Percentiles rank a stretch among this genome's conserved stretches.
phyloP scores from a whole-genome alignment of 2,329 filamentous ascomycete species.

The Arthrinium phaeospermum region DNA sequence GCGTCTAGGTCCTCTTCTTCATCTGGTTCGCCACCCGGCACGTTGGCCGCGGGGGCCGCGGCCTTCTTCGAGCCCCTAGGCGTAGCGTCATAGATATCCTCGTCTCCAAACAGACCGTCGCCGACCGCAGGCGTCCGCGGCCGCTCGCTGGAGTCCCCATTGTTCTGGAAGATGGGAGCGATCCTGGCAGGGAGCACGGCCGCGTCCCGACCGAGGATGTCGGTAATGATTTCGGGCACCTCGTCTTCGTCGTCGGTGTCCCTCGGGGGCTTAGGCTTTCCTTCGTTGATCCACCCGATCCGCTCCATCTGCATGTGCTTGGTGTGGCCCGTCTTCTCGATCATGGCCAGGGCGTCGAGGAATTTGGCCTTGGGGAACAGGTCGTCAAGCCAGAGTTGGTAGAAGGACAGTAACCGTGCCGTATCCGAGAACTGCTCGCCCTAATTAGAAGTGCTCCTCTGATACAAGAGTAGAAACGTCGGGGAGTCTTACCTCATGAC shows the following conservation, averaged over 20 bases:
- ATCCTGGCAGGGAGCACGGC: constrained; percentile 40
- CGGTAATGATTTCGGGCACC: constrained; percentile 27
- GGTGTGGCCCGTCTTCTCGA: constrained; percentile 91
- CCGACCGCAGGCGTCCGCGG: constrained; percentile 38
- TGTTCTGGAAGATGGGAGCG: constrained; percentile 46
- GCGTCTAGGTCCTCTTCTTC: constrained; percentile 42
- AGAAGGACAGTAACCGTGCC: constrained; percentile 81
- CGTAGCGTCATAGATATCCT: constrained; percentile 62
- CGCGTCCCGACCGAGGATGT: constrained; percentile 35
- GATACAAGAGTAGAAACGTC: neutral
- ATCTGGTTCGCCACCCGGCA: constrained; percentile 42
- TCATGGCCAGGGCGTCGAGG: constrained; percentile 83
- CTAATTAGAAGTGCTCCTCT: neutral
- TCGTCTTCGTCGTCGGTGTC: constrained; percentile 42
- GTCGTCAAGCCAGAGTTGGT: constrained; percentile 96
- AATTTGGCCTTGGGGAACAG: constrained; percentile 95
- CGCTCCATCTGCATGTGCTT: constrained; percentile 77
- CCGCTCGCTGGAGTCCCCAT: constrained; percentile 30
- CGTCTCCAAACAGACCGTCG: constrained; percentile 49
- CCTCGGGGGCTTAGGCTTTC: constrained; percentile 55
- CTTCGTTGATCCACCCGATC: constrained; percentile 83
- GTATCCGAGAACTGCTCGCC: constrained; percentile 77
- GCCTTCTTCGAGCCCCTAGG: constrained; percentile 40
- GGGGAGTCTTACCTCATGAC: constrained; percentile 72
- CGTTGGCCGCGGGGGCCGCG: constrained; percentile 29